A percentile compares a stretch with the other conserved stretches of the same genome.
Conservation (phyloP, 2,329 filamentous ascomycete species). For the Capronia americana region DNA sequence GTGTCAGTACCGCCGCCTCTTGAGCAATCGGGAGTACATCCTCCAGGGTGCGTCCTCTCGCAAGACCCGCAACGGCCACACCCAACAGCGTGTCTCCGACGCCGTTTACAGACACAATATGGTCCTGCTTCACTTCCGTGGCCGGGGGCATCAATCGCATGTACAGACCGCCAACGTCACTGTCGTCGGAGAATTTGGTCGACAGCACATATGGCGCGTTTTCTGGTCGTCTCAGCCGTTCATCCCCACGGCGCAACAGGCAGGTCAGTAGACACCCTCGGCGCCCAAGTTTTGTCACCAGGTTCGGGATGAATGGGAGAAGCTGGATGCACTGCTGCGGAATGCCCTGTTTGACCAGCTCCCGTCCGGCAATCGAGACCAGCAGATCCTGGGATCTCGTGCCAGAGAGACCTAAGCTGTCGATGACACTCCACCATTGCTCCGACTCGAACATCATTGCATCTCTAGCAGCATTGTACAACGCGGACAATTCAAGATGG, state of each 20-base stretch:
- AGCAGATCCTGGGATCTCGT: conserved; percentile 73
- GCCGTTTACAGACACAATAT: conserved; percentile 89
- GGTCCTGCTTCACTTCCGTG: conserved; percentile 63
- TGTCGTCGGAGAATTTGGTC: conserved; percentile 61
- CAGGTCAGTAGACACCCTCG: conserved; percentile 77
- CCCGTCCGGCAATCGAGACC: conserved; percentile 67
- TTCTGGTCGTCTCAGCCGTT: conserved; percentile 66
- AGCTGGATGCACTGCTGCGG: conserved; percentile 84
- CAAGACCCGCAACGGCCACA: conserved; percentile 78
- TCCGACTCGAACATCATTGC: conserved; percentile 71
- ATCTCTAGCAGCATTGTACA: conserved; percentile 74
- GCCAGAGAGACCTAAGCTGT: conserved; percentile 77
- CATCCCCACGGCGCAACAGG: conserved; percentile 71
- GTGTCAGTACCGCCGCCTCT: conserved; percentile 76
- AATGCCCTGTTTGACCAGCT: conserved; percentile 78
- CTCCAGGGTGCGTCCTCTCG: conserved; percentile 60
- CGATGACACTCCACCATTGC: conserved; percentile 80
- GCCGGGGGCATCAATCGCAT: conserved; percentile 76
- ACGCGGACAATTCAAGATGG: conserved; percentile 76
- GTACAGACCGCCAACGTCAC: conserved; percentile 80
- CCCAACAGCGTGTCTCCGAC: conserved; percentile 93
- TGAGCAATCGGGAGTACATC: conserved; percentile 81
- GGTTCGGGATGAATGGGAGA: conserved; percentile 83
- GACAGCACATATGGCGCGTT: conserved; percentile 74
- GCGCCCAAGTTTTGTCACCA: conserved; percentile 82